Percentiles rank a stretch among this genome's conserved stretches.
These are phyloP conservation scores for Fraxinus nigra DNA, from an alignment of 305 asterid species.

Conservation along the genomic window DNA sequence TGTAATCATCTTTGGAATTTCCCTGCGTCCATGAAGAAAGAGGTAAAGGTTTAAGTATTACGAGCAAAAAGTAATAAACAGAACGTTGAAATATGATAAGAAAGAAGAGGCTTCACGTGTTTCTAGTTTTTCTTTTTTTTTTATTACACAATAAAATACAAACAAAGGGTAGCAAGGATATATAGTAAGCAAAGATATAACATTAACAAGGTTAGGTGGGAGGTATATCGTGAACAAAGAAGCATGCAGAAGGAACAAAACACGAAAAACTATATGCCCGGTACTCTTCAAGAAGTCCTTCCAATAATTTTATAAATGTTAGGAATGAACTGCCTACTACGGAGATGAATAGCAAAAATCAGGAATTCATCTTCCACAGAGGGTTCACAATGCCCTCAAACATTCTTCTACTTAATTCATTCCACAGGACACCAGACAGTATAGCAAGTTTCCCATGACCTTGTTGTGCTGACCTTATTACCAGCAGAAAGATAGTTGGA, in stretches of 20 bases:
- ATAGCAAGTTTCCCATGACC: not conserved
- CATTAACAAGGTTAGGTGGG: not conserved
- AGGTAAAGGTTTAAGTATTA: conserved; percentile 10
- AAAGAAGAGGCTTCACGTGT: not conserved
- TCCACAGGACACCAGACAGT: not conserved
- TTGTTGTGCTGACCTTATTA: not conserved
- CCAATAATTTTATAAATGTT: not conserved
- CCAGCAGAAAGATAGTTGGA: not conserved
- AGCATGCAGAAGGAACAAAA: not conserved
- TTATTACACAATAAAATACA: not conserved
- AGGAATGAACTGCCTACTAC: not conserved
- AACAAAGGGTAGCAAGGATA: not conserved
- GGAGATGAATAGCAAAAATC: not conserved
- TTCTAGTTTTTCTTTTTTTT: not conserved
- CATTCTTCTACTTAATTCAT: not conserved
- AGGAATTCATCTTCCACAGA: not conserved
- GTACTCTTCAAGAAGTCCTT: not conserved
- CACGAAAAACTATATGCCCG: not conserved
- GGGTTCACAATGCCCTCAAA: not conserved
- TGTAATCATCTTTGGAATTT: conserved; percentile 59
- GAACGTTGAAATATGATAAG: conserved; percentile 3
- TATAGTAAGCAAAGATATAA: not conserved
- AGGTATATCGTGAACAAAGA: not conserved
- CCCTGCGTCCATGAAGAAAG: conserved; percentile 47
- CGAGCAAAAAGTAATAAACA: not conserved